Conservation (phyloP, 2,329 filamentous ascomycete species). For the Cucurbitaria berberidis region DNA sequence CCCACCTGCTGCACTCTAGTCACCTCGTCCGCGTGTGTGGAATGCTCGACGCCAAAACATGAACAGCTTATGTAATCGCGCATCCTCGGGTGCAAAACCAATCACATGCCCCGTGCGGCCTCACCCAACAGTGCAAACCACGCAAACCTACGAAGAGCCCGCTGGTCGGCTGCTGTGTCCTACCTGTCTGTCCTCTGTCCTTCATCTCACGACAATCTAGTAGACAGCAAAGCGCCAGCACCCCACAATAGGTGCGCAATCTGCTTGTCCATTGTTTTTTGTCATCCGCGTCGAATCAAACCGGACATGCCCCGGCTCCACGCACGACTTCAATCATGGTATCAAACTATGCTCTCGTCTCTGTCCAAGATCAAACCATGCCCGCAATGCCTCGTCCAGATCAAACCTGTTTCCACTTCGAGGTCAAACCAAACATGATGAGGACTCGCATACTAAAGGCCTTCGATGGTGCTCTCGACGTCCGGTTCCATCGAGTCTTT, state of each 20-base stretch:
- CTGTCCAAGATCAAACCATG: slow-evolving; percentile 14
- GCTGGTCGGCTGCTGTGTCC: slow-evolving; percentile 26
- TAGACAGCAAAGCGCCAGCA: slow-evolving; percentile 39
- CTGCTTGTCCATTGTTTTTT: slow-evolving; percentile 16
- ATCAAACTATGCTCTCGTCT: slow-evolving; percentile 16
- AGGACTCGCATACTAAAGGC: slow-evolving; percentile 25
- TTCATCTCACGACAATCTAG: slow-evolving; percentile 25
- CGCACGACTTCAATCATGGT: slow-evolving; percentile 5
- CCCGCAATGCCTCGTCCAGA: slow-evolving; percentile 15
- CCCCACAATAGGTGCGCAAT: slow-evolving; percentile 32
- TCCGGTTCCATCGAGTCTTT: slow-evolving; percentile 18
- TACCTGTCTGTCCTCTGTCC: slow-evolving; percentile 27
- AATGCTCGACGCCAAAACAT: background rate
- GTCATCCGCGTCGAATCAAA: slow-evolving; percentile 13
- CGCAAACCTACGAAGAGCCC: slow-evolving; percentile 29
- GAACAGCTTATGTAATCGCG: slow-evolving; percentile 17
- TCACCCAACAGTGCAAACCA: slow-evolving; percentile 35
- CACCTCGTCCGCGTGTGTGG: background rate
- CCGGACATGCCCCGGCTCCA: background rate
- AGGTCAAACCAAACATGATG: slow-evolving; percentile 23
- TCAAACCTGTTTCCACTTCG: slow-evolving; percentile 13
- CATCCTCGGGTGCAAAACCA: background rate
- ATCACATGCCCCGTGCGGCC: slow-evolving; percentile 22
- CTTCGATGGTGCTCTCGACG: slow-evolving; percentile 16
- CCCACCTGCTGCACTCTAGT: too few species aligned